Conservation (phyloP, 306 rosid species). For the Mimosa bimucronata region DNA sequence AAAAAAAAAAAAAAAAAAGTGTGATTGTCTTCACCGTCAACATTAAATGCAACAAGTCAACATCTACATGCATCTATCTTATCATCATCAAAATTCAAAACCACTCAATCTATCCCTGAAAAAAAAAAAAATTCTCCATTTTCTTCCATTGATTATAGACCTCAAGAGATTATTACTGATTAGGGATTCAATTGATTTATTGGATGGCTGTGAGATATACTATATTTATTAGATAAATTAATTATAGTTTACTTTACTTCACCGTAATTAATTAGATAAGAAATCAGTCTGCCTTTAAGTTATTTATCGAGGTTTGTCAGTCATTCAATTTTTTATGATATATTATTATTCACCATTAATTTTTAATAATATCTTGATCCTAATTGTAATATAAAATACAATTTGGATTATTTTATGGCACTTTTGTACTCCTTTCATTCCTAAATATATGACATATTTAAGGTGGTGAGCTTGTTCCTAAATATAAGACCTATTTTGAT, state of each 20-base stretch:
- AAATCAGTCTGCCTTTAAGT: not conserved
- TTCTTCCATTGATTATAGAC: not conserved
- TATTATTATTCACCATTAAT: no score
- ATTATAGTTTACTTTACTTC: not conserved
- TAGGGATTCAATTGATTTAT: not conserved
- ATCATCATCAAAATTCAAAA: conserved; percentile 6
- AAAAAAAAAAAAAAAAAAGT: not conserved
- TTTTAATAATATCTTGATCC: no score
- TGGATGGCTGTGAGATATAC: not conserved
- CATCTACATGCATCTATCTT: not conserved
- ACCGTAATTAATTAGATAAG: not conserved
- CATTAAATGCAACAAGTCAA: not conserved
- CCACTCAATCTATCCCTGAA: not conserved
- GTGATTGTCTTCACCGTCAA: not conserved
- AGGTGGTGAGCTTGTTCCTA: no score
- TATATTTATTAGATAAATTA: not conserved
- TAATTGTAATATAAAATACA: no score
- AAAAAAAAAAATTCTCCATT: not conserved
- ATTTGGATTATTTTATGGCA: not conserved
- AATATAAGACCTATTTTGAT: no score
- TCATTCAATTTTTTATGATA: not conserved
- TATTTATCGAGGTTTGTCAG: not conserved
- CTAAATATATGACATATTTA: no score
- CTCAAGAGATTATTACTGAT: not conserved
- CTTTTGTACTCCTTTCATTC: no score